Evolutionary conservation across 495 filamentous ascomycete genomes (phyloP).

Genomic region (Penicillium egyptiacum): DNA sequence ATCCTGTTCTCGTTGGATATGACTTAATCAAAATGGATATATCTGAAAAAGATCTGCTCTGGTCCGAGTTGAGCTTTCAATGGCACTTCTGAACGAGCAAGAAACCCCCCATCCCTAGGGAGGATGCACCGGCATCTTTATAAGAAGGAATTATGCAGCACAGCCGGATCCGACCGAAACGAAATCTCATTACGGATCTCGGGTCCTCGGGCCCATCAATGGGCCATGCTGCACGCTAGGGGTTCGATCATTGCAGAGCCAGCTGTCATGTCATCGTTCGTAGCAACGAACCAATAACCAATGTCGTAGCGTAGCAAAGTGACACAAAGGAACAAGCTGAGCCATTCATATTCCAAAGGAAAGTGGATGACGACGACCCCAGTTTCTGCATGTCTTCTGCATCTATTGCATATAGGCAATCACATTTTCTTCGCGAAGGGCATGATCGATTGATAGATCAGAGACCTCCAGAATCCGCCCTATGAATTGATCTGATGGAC

Average conservation of each 20-base stretch:
- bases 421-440: slow-evolving; percentile 11
- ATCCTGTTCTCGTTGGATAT: not conserved
- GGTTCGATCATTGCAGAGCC: slow-evolving; percentile 26
- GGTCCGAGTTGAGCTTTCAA: not conserved
- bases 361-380: slow-evolving; percentile 7
- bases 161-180: not conserved
- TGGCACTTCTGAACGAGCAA: not conserved
- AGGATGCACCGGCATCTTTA: not conserved
- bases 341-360: not conserved
- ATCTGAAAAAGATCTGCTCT: not conserved
- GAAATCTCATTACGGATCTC: not conserved
- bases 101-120: not conserved
- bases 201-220: slow-evolving; percentile 9
- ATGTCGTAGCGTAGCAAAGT: not conserved
- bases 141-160: not conserved
- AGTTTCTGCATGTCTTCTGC: slow-evolving; percentile 11
- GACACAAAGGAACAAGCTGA: not conserved
- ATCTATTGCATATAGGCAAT: slow-evolving; percentile 30
- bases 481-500: not conserved
- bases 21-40: not conserved
- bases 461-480: not conserved
- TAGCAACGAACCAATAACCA: not conserved
- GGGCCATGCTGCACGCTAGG: slow-evolving; percentile 8
- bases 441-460: slow-evolving; percentile 6
- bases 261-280: slow-evolving; percentile 23